A percentile compares a stretch with the other conserved stretches of the same genome.
Conservation (phyloP, 495 filamentous ascomycete genomes). For the Aspergillus steynii region DNA sequence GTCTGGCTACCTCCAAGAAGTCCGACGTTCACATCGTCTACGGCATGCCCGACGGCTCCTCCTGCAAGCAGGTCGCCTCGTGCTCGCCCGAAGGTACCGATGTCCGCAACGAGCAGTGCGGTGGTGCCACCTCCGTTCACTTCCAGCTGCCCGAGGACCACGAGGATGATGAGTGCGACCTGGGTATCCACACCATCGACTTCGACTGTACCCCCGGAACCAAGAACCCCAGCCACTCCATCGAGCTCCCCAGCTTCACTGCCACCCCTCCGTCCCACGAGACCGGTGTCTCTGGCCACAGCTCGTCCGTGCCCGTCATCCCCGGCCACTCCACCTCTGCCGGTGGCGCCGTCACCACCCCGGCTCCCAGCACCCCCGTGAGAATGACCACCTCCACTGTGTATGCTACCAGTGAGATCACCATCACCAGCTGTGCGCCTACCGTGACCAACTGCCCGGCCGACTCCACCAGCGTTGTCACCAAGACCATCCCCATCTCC, state of each 20-base stretch:
- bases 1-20: slow-evolving; percentile 71
- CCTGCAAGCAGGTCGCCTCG: slow-evolving; percentile 69
- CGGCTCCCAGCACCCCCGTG: slow-evolving; percentile 14
- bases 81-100: slow-evolving; percentile 66
- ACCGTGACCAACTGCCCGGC: slow-evolving; percentile 62
- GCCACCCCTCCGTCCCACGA: slow-evolving; percentile 8
- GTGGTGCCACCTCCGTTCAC: slow-evolving; percentile 78
- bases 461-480: slow-evolving; percentile 50
- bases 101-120: slow-evolving; percentile 83
- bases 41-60: slow-evolving; percentile 73
- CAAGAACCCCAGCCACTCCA: slow-evolving; percentile 21
- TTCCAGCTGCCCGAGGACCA: slow-evolving; percentile 68
- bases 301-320: slow-evolving; percentile 18
- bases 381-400: slow-evolving; percentile 58
- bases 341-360: slow-evolving; percentile 6
- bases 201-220: slow-evolving; percentile 71
- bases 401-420: slow-evolving; percentile 57
- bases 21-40: slow-evolving; percentile 80
- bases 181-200: slow-evolving; percentile 74
- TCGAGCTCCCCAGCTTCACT: slow-evolving; percentile 22
- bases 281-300: slow-evolving; percentile 4
- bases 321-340: slow-evolving; percentile 7
- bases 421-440: slow-evolving; percentile 58
- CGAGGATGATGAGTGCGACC: slow-evolving; percentile 55
- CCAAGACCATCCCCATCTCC: slow-evolving; percentile 56